Conservation (phyloP, 768 basidiomycete species). For the Boletales sp. region DNA sequence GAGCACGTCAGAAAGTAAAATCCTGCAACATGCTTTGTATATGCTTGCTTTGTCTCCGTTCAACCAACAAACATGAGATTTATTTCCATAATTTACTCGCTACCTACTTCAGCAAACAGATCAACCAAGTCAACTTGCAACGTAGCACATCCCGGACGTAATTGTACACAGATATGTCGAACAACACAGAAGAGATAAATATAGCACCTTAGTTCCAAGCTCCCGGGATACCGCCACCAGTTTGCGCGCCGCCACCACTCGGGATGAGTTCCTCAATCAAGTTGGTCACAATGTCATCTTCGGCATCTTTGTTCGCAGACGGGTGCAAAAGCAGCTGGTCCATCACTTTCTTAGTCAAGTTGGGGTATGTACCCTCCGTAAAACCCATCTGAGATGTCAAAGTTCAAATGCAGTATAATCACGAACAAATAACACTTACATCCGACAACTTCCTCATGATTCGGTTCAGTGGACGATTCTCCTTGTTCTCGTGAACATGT, state of each 20-base stretch:
- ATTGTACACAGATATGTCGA: conserved; percentile 1
- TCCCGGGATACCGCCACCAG: conserved; percentile 39
- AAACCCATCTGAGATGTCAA: conserved; percentile 66
- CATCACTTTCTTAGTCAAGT: conserved; percentile 47
- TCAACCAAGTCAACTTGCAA: background rate
- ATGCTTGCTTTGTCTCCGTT: too few species aligned
- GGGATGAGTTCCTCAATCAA: conserved; percentile 58
- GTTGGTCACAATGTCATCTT: conserved; percentile 64
- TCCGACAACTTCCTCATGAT: conserved; percentile 61
- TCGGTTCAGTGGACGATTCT: conserved; percentile 42
- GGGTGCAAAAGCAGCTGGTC: conserved; percentile 42
- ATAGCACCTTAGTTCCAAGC: conserved; percentile 39
- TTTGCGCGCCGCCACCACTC: conserved; percentile 36
- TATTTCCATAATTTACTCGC: too few species aligned
- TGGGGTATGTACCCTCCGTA: conserved; percentile 52
- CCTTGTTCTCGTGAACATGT: conserved; percentile 17
- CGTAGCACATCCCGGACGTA: background rate
- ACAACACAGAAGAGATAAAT: conserved; percentile 8
- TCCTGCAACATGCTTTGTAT: too few species aligned
- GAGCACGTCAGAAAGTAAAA: too few species aligned
- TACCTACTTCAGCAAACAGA: too few species aligned
- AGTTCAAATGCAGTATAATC: conserved; percentile 7
- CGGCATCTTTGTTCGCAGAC: conserved; percentile 47
- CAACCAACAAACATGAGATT: too few species aligned
- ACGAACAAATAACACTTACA: conserved; percentile 38